These are phyloP conservation scores for Medicago lupulina DNA, from an alignment of 306 rosid species.

Conservation along the genomic window DNA sequence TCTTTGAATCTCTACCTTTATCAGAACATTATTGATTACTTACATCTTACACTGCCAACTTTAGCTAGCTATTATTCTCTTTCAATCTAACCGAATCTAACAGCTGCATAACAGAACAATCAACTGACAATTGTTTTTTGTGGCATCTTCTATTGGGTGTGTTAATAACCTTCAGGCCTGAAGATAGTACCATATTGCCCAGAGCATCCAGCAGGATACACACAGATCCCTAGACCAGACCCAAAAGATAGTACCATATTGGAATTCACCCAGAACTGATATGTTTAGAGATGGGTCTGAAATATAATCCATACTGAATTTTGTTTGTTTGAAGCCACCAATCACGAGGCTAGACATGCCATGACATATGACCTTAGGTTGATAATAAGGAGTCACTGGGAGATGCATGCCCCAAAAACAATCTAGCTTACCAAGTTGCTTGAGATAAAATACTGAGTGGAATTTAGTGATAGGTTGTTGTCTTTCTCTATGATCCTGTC, in stretches of 20 bases:
- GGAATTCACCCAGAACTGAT: background rate
- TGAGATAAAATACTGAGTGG: background rate
- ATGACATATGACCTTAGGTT: background rate
- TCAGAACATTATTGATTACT: background rate
- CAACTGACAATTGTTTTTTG: background rate
- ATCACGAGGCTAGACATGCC: background rate
- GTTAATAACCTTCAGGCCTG: background rate
- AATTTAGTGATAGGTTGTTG: background rate
- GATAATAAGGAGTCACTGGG: background rate
- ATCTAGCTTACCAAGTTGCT: slow-evolving; percentile 13
- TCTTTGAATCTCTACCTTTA: background rate
- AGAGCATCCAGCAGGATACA: background rate
- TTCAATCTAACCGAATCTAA: background rate
- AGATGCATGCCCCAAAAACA: background rate
- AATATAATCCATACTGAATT: background rate
- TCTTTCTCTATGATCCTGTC: background rate
- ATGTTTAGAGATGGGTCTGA: background rate
- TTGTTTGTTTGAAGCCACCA: background rate
- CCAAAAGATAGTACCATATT: background rate
- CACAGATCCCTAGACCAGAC: background rate
- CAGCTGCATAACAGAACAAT: background rate
- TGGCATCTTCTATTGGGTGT: background rate
- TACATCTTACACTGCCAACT: background rate
- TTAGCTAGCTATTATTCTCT: background rate
- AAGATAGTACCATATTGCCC: background rate